Percentiles rank a stretch among this genome's conserved stretches.
Evolutionary conservation across 257 asterid species (phyloP).

Genomic region (Ocimum tenuiflorum): DNA sequence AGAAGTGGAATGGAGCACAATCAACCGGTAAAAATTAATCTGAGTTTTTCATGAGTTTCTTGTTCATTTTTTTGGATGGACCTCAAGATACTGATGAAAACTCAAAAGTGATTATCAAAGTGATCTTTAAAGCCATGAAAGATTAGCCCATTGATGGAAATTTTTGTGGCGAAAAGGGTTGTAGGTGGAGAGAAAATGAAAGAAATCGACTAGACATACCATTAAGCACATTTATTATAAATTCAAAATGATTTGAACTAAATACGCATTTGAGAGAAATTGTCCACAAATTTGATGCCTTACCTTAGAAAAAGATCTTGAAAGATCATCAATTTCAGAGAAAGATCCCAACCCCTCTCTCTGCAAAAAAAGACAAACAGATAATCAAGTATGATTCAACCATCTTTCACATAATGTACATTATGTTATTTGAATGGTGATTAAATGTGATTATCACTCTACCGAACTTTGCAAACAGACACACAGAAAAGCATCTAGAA

Average conservation of each 20-base stretch:
- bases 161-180: not conserved
- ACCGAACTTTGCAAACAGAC: not conserved
- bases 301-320: conserved; percentile 22
- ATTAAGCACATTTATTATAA: not conserved
- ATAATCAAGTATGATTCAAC: not conserved
- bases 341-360: conserved; percentile 17
- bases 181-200: not conserved
- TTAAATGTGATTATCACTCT: not conserved
- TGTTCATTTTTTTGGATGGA: too few species aligned
- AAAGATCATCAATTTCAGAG: conserved; percentile 19
- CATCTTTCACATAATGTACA: not conserved
- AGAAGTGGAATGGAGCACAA: not conserved
- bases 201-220: not conserved
- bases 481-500: not conserved
- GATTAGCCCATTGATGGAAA: not conserved
- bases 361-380: not conserved
- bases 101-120: not conserved
- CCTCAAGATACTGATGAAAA: too few species aligned
- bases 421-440: not conserved
- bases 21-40: not conserved
- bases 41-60: too few species aligned
- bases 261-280: not conserved
- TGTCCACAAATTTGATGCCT: not conserved
- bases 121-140: not conserved
- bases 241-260: not conserved